Conservation (phyloP, 192 early-diverging fungal genomes). For the Polychytrium aggregatum region DNA sequence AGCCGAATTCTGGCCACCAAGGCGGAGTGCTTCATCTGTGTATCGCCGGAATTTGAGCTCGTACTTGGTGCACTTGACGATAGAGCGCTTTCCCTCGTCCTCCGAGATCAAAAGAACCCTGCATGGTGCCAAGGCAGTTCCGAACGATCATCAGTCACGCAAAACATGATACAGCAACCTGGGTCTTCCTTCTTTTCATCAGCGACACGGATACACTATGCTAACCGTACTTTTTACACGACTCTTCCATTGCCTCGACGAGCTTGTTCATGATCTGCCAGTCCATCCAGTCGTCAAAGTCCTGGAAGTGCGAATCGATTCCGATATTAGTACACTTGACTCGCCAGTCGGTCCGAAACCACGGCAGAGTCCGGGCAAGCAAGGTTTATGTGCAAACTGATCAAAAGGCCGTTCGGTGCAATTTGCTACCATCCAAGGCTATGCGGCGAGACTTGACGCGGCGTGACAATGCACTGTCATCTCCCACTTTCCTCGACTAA, state of each 20-base stretch:
- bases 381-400: conserved; percentile 7
- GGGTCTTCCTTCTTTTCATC: no score
- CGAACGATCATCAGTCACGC: no score
- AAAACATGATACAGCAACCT: no score
- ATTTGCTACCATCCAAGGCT: background rate
- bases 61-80: no score
- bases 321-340: no score
- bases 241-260: conserved; percentile 18
- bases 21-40: no score
- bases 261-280: conserved; percentile 14
- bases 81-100: no score
- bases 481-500: conserved; percentile 37
- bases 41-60: no score
- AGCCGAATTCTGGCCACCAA: no score
- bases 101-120: no score
- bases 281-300: conserved; percentile 20
- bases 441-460: conserved; percentile 5
- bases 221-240: conserved; percentile 9
- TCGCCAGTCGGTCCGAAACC: background rate
- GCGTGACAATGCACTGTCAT: conserved; percentile 27
- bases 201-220: no score
- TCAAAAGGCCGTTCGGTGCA: background rate
- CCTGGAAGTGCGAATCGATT: conserved; percentile 2
- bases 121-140: no score
- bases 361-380: background rate